phyloP scores from a whole-genome alignment of 1,139 yeast genomes.

The Suhomyces kunorum region DNA sequence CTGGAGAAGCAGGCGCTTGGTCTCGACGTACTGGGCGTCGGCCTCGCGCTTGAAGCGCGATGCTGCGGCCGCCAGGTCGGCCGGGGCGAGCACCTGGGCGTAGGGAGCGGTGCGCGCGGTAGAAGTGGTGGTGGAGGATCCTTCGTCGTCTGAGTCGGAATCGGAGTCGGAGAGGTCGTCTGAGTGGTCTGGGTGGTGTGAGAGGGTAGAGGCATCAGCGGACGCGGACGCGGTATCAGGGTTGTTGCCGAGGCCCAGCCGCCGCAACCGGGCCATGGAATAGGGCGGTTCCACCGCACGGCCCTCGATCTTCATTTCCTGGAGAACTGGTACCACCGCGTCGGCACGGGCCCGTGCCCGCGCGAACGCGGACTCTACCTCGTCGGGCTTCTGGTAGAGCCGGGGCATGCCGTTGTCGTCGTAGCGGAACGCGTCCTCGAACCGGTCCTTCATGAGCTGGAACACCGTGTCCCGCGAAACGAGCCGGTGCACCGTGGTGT shows the following conservation, averaged over 20 bases:
- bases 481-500: slow-evolving; percentile 58
- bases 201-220: too few species aligned
- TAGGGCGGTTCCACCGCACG: slow-evolving; percentile 6
- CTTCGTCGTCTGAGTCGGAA: slow-evolving; percentile 43
- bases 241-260: slow-evolving; percentile 1
- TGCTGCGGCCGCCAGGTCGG: slow-evolving; percentile 58
- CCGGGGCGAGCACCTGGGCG: slow-evolving; percentile 57
- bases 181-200: too few species aligned
- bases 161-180: slow-evolving; percentile 34
- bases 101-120: slow-evolving; percentile 46
- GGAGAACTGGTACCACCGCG: slow-evolving; percentile 57
- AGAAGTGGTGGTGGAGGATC: slow-evolving; percentile 40
- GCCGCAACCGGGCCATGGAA: background rate
- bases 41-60: slow-evolving; percentile 72
- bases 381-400: slow-evolving; percentile 73
- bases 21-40: slow-evolving; percentile 81
- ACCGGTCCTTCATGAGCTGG: slow-evolving; percentile 61
- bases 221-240: too few species aligned
- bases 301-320: slow-evolving; percentile 6
- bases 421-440: slow-evolving; percentile 81
- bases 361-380: slow-evolving; percentile 67
- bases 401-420: slow-evolving; percentile 82
- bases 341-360: slow-evolving; percentile 61
- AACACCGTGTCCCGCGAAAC: slow-evolving; percentile 60
- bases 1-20: slow-evolving; percentile 73